phyloP scores from a whole-genome alignment of 345 rosid genomes.

The Populus euphratica region DNA sequence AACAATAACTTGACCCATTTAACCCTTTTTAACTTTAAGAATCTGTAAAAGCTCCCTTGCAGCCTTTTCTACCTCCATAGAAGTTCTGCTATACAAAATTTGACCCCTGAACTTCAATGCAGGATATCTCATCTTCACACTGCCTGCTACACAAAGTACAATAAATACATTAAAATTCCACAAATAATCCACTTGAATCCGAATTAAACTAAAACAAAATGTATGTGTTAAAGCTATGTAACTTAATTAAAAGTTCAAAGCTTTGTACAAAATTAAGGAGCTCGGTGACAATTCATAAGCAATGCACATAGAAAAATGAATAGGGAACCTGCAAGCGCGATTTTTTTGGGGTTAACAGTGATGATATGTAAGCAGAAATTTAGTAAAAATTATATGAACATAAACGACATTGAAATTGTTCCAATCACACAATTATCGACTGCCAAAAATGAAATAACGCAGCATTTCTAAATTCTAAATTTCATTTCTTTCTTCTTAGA shows the following conservation, averaged over 20 bases:
- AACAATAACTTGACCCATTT: slow-evolving; percentile 33
- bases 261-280: neutral
- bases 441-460: neutral
- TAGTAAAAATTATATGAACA: neutral
- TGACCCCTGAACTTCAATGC: slow-evolving; percentile 60
- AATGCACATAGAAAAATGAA: neutral
- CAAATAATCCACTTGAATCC: neutral
- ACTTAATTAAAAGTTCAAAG: neutral
- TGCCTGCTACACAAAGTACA: slow-evolving; percentile 29
- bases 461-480: neutral
- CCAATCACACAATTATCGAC: neutral
- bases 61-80: slow-evolving; percentile 53
- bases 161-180: neutral
- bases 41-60: slow-evolving; percentile 47
- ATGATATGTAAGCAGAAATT: neutral
- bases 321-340: neutral
- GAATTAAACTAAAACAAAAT: neutral
- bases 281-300: neutral
- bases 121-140: slow-evolving; percentile 42
- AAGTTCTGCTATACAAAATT: slow-evolving; percentile 54
- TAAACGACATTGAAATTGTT: neutral
- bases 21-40: slow-evolving; percentile 44
- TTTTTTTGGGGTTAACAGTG: neutral
- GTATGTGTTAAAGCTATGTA: neutral
- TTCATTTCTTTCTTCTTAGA: neutral